phyloP scores from a whole-genome alignment of 2,329 filamentous ascomycete genomes.

The Colletotrichum noveboracense region DNA sequence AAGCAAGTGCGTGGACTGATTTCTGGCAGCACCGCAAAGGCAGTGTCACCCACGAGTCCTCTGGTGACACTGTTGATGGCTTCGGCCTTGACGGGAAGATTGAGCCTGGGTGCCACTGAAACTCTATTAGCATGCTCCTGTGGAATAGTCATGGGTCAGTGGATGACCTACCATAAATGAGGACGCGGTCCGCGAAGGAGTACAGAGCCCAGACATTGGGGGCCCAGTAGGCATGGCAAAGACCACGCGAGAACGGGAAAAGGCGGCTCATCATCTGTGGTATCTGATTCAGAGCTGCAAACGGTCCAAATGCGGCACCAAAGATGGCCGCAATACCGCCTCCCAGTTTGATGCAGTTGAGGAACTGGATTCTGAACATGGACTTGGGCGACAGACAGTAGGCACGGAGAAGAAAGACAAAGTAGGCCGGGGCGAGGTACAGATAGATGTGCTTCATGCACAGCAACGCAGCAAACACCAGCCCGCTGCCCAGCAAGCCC shows the following conservation, averaged over 20 bases:
- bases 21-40: slow-evolving; percentile 91
- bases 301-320: slow-evolving; percentile 86
- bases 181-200: slow-evolving; percentile 82
- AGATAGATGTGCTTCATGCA: slow-evolving; percentile 99
- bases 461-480: slow-evolving; percentile 82
- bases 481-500: slow-evolving; percentile 77
- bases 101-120: slow-evolving; percentile 80
- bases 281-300: slow-evolving; percentile 80
- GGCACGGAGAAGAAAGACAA: slow-evolving; percentile 85
- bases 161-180: slow-evolving; percentile 74
- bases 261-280: slow-evolving; percentile 82
- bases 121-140: slow-evolving; percentile 33
- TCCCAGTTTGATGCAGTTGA: slow-evolving; percentile 85
- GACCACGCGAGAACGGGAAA: slow-evolving; percentile 91
- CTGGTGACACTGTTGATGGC: slow-evolving; percentile 90
- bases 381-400: slow-evolving; percentile 86
- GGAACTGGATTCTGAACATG: slow-evolving; percentile 75
- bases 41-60: slow-evolving; percentile 89
- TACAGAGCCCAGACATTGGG: slow-evolving; percentile 98
- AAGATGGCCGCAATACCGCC: slow-evolving; percentile 74
- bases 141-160: not conserved
- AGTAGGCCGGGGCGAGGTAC: slow-evolving; percentile 94
- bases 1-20: slow-evolving; percentile 84
- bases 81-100: slow-evolving; percentile 72
- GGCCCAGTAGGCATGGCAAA: slow-evolving; percentile 99